Evolutionary conservation across 2,329 filamentous ascomycete genomes (phyloP), one percentile per base, ranked within the genome.

Genomic region (Botrytis byssoidea): DNA sequence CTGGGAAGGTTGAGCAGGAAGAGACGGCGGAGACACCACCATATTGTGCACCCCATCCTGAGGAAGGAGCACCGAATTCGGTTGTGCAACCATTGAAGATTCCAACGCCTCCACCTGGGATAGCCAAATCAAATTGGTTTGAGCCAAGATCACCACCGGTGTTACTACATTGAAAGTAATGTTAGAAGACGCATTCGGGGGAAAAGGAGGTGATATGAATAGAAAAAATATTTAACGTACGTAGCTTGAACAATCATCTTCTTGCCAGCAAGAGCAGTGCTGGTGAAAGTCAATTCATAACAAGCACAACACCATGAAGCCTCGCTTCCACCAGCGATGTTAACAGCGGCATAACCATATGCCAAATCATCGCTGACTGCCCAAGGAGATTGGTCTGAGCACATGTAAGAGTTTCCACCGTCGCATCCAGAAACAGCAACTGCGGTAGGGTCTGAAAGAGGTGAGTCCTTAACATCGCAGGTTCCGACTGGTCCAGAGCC

Each of bases 291-390:
- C 69, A 79, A 79, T 80, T 88, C 85, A 78, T 90, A 91, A 81
- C 89, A 91, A 67, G 86, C 87, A 79, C 90, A 92, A 83, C 90
- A 92, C 88, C 89, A 91, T 25, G 82, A 84, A 2, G 83, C 82
- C 81, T 92, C 90, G 9, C 83, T 86, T 63, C 85, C 85, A 37
- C 88, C 88, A 3, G 80, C 79, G 75, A 92, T 84, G 67, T 83
- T 85, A 32, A 72, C 71, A 16, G 90, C 90, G 1, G 90, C 89
- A 78, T 89, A 92, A 22, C 90, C 90, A 78, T 91, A 92, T 18
- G 71, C 85, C 20, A 90, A 78, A 16, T 83, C 83, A 70, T 88
- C 86, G 78, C 85, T 88, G 75, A 91, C 84, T 8, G 87, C 88
- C 86, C 87, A 91, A 0, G 90, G 90, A 66, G 85, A 85, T 81